Conservation (phyloP, 768 basidiomycete genomes). For the Hygrophoropsis aurantiaca region DNA sequence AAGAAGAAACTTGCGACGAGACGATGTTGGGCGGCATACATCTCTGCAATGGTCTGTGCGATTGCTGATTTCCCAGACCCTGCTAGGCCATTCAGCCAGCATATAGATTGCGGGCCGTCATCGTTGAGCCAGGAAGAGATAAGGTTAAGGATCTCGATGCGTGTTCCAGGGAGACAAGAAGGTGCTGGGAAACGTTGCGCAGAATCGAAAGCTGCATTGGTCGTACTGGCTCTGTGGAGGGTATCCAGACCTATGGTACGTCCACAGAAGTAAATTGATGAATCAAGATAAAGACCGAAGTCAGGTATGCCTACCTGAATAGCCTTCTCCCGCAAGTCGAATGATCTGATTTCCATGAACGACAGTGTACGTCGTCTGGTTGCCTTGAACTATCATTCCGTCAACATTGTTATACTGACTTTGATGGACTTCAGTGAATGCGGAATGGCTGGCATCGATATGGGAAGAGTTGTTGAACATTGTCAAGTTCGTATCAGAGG, state of each 20-base stretch:
- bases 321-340: conserved; percentile 1
- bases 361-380: conserved; percentile 13
- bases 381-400: conserved; percentile 6
- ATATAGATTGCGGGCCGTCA: conserved; percentile 10
- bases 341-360: conserved; percentile 17
- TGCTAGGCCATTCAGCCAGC: conserved; percentile 26
- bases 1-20: conserved; percentile 38
- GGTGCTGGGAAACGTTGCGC: conserved; percentile 17
- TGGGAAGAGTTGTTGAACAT: conserved; percentile 18
- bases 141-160: conserved; percentile 13
- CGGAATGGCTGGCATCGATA: conserved; percentile 16
- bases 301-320: background rate
- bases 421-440: conserved; percentile 15
- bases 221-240: conserved; percentile 12
- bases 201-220: conserved; percentile 16
- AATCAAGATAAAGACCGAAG: no score
- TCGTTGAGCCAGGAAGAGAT: conserved; percentile 14
- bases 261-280: no score
- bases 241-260: conserved; percentile 10
- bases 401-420: conserved; percentile 9
- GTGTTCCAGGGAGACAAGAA: conserved; percentile 22
- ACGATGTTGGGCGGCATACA: conserved; percentile 13
- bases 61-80: conserved; percentile 28
- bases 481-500: no score
- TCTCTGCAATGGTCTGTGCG: conserved; percentile 31